A percentile compares a stretch with the other conserved stretches of the same genome.
These are phyloP conservation scores for Paramarasmius palmivorus DNA, from an alignment of 1,284 basidiomycete species.

Conservation along the genomic window DNA sequence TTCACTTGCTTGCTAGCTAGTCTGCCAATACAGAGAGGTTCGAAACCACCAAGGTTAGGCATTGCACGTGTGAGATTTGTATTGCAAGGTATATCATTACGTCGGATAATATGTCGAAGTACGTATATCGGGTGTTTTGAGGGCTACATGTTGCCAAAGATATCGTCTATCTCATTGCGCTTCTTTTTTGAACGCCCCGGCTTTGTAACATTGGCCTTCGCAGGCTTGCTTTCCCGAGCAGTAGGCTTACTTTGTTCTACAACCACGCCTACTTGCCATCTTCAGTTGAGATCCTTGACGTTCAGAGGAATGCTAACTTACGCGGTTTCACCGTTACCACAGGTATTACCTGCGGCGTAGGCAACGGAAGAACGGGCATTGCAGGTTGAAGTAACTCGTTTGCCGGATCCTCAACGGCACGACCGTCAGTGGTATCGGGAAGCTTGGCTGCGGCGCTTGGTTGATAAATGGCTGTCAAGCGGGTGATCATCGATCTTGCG, in stretches of 20 bases:
- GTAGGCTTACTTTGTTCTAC: too few species aligned
- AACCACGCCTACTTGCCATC: neutral
- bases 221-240: too few species aligned
- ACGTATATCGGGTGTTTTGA: neutral
- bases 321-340: too few species aligned
- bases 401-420: neutral
- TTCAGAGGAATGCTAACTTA: too few species aligned
- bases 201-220: neutral
- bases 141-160: conserved; percentile 47
- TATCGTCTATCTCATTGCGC: conserved; percentile 65
- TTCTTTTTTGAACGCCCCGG: conserved; percentile 31
- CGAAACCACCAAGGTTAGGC: conserved; percentile 11
- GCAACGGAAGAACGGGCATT: too few species aligned
- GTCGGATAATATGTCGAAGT: too few species aligned
- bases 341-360: too few species aligned
- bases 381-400: too few species aligned
- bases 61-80: too few species aligned
- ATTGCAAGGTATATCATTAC: too few species aligned
- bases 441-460: neutral
- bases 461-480: conserved; percentile 8
- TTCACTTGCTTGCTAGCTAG: conserved; percentile 11
- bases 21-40: conserved; percentile 11
- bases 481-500: conserved; percentile 1
- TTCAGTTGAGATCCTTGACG: too few species aligned
- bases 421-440: neutral